Base-by-base conservation (phyloP, 225 moss, liverwort and hornwort species). In the Bryum argenteum region DNA sequence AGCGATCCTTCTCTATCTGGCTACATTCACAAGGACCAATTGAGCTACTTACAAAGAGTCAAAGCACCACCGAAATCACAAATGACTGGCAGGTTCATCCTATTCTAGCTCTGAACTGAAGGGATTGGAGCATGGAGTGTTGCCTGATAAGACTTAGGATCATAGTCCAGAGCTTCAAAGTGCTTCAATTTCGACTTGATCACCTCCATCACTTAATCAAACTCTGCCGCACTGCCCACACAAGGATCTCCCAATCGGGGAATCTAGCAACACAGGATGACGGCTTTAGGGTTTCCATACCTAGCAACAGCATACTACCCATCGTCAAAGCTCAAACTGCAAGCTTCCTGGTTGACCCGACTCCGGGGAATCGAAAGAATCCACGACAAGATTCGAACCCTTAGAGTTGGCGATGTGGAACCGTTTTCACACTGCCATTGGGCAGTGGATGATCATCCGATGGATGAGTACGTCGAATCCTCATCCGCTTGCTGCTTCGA, bases 401-500 rank as follows among this genome's bases (percentile, higher is more conserved):
- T 33, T 6, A 33, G 33, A 33, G 33, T 5, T 33, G 33, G 18
- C 0, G 10, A 16, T 4, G 6, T 2, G 20, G 20, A 10, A 2
- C 8, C 24, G 42, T 69, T 24, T 69, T 44, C 45, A 28, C 70
- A 48, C 48, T 48, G 6, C 0, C 6, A 14, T 3, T 11, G 11
- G 14, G 11, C 3, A 6, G 48, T 15, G 15, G 48, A 48, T 7
- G 1, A 48, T 48, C 48, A 48, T 48, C 48, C 6, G 59, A 11
- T 15, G 21, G 22, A 45, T 44, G 66, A 19, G 67, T 60, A 40
- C 14, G 53, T 75, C 75, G 61, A 54, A 22, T 70, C 55, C 61
- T 76, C 76, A 76, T 76, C 76, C 69, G 1, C 55, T 67, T 51
- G 26, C 60, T 41, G 17, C 20, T 3, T 44, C 33, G 33, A 4